Percentiles rank a stretch among this genome's conserved stretches.
These are phyloP conservation scores for Heliamphora pulchella DNA, from an alignment of 179 eudicot genomes.

Conservation along the genomic window DNA sequence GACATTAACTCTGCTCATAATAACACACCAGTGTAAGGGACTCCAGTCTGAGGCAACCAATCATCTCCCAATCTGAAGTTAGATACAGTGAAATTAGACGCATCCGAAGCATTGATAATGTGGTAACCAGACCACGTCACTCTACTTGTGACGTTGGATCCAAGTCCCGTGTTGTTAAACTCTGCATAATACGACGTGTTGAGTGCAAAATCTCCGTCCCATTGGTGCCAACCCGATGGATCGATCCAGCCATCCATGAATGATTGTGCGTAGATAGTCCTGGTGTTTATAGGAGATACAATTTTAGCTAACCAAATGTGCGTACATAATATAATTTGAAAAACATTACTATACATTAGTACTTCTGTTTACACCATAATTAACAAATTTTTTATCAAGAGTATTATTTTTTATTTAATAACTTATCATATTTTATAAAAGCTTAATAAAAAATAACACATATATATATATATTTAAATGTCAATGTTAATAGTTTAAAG, in stretches of 20 bases:
- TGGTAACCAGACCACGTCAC: slow-evolving; percentile 66
- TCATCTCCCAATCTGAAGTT: slow-evolving; percentile 52
- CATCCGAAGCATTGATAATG: slow-evolving; percentile 50
- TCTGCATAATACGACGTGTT: slow-evolving; percentile 75
- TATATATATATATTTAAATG: too few relatives aligned
- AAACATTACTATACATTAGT: too few relatives aligned
- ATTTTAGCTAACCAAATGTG: too few relatives aligned
- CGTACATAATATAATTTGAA: too few relatives aligned
- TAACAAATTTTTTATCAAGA: too few relatives aligned
- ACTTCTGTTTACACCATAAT: too few relatives aligned
- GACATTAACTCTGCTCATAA: too few relatives aligned
- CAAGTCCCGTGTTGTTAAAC: slow-evolving; percentile 57
- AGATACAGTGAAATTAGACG: slow-evolving; percentile 54
- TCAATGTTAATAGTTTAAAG: too few relatives aligned
- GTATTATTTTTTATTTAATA: too few relatives aligned
- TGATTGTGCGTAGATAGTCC: slow-evolving; percentile 53
- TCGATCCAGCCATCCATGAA: slow-evolving; percentile 38
- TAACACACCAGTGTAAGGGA: slow-evolving; percentile 42
- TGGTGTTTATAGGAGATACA: too few relatives aligned
- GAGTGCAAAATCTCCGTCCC: slow-evolving; percentile 60
- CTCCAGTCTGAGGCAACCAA: slow-evolving; percentile 63
- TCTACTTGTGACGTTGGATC: slow-evolving; percentile 40
- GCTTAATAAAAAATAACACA: too few relatives aligned
- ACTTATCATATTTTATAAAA: too few relatives aligned
- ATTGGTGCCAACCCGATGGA: slow-evolving; percentile 63